Conservation (phyloP, 2,329 filamentous ascomycete species). For the Exophiala xenobiotica region DNA sequence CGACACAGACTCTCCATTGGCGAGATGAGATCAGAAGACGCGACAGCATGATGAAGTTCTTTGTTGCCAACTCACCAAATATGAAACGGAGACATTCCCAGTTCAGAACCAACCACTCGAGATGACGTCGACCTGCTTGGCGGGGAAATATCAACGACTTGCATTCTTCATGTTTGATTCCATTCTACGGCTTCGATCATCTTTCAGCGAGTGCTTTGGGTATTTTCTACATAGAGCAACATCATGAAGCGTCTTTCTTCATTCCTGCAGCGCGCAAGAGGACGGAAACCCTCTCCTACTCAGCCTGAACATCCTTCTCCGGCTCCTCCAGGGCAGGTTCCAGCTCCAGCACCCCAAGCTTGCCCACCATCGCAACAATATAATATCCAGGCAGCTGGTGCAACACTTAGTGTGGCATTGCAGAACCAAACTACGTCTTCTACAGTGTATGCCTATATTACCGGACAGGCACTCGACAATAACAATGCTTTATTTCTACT, state of each 20-base stretch:
- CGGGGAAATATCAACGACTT: background rate
- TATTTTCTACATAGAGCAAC: background rate
- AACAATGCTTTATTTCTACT: constrained; percentile 63
- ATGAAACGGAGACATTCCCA: background rate
- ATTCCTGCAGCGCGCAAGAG: constrained; percentile 4
- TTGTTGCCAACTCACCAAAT: constrained; percentile 6
- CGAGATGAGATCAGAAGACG: constrained; percentile 20
- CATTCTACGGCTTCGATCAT: no score
- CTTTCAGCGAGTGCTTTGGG: background rate
- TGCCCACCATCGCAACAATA: background rate
- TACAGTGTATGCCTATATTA: constrained; percentile 68
- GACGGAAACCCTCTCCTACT: background rate
- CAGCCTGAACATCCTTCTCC: constrained; percentile 16
- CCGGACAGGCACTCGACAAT: constrained; percentile 62
- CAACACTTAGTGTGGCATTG: constrained; percentile 60
- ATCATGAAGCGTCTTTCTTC: constrained; percentile 13
- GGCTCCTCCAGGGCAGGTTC: constrained; percentile 6
- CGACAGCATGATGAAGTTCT: constrained; percentile 12
- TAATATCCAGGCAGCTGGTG: constrained; percentile 7
- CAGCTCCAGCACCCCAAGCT: constrained; percentile 2
- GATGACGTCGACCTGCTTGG: constrained; percentile 3
- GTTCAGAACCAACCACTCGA: background rate
- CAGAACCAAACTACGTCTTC: constrained; percentile 64
- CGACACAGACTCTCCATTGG: background rate
- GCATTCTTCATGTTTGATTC: no score